Base-by-base conservation (phyloP, 2,329 filamentous ascomycete genomes). In the Arthroderma uncinatum region DNA sequence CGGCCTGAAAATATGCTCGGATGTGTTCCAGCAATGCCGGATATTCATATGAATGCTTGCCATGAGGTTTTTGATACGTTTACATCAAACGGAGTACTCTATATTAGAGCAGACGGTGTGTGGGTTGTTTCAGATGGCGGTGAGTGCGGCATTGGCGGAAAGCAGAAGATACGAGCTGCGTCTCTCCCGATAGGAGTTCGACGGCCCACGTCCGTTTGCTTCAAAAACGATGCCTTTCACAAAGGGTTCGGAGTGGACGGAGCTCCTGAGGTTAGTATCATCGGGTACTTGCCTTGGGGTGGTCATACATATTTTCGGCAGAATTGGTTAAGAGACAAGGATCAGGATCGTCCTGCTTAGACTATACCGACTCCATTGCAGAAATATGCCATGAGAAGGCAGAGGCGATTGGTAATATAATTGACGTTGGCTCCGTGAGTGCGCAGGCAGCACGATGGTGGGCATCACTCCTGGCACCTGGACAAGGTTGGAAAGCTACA, bases 261-360 rank as follows among this genome's bases (percentile, higher is more conserved):
- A 44, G n/a, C 25, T 23, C 34, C 14, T 47, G 42, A 33, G 28
- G 30, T 25, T 16, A 56, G 37, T 56, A 34, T 48, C 40, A 48
- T 56, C 16, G 54, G 54, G 34, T 37, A 56, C 39, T 56, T 23
- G 54, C 54, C 23, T 50, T 56, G 42, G 54, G 54, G 34, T 56
- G 54, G 42, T 25, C 42, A n/a, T 56, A 56, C 44, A 50, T 50
- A 48, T 50, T 56, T 56, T 44, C 54, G 39, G 54, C 54, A 34
- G 28, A 23, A 50, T 37, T 47, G 12, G 34, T 47, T 16, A 25
- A 56, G 44, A 48, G 39, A 37, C 54, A 56, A 37, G 42, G 39
- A 36, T 33, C 25, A 39, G 39, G 28, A 30, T 47, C 40, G 28
- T 42, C 54, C 34, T 14, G 42, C 30, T 25, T 56, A 30, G 7